Conservation (phyloP, 208 protist genomes). For the Leishmania tropica region DNA sequence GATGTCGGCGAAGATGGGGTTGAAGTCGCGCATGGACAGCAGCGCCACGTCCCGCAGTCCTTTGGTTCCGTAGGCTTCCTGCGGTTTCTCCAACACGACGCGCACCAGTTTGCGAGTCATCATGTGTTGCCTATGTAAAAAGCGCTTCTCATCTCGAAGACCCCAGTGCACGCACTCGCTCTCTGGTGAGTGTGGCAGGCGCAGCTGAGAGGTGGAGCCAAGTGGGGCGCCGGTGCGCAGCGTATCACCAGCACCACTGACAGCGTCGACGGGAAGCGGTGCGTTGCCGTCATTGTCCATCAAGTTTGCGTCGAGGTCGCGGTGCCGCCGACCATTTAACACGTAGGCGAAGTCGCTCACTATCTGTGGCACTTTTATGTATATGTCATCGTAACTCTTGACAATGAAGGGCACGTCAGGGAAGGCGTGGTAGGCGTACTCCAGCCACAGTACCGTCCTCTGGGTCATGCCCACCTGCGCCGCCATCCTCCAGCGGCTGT, state of each 20-base stretch:
- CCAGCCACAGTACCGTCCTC: conserved; percentile 48
- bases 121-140: conserved; percentile 14
- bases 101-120: conserved; percentile 18
- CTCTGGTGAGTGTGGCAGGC: background rate
- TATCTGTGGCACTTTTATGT: conserved; percentile 44
- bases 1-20: background rate
- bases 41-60: background rate
- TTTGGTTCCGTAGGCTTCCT: background rate
- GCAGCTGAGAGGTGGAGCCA: background rate
- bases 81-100: background rate
- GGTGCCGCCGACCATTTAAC: background rate
- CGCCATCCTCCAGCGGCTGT: conserved; percentile 28
- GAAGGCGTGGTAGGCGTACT: conserved; percentile 36
- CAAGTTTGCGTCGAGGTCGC: background rate
- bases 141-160: conserved; percentile 12
- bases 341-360: conserved; percentile 34
- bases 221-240: background rate
- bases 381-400: conserved; percentile 48
- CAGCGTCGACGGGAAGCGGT: background rate
- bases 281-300: background rate
- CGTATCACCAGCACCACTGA: background rate
- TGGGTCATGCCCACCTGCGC: conserved; percentile 40
- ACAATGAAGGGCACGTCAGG: conserved; percentile 31
- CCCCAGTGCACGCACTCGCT: conserved; percentile 32
- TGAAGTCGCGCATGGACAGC: conserved; percentile 5